These are phyloP conservation scores for Paraglomus occultum DNA, from an alignment of 192 early-diverging fungal genomes.

Conservation along the genomic window DNA sequence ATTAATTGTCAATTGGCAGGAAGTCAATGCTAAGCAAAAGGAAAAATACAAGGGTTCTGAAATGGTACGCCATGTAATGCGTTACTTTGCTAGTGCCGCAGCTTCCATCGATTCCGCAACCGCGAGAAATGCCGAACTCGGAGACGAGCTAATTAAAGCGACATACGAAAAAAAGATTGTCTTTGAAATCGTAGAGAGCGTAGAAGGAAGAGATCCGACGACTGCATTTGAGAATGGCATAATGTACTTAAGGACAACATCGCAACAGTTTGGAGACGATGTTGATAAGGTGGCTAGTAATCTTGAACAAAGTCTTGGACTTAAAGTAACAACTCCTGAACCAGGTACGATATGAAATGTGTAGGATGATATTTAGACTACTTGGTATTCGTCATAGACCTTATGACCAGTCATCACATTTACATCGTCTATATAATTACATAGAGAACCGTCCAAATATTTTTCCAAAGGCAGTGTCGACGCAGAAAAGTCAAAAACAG, in stretches of 20 bases:
- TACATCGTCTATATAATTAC: background rate
- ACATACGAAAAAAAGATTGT: background rate
- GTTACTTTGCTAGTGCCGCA: background rate
- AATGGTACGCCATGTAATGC: background rate
- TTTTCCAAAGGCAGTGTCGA: background rate
- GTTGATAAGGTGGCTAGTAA: background rate
- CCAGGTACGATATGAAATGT: no score
- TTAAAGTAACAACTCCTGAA: background rate
- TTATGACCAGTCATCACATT: background rate
- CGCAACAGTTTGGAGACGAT: background rate
- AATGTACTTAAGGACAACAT: conserved; percentile 6
- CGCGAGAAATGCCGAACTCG: background rate
- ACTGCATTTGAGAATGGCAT: background rate
- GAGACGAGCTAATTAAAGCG: background rate
- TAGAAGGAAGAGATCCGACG: background rate
- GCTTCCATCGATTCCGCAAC: background rate
- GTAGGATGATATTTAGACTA: no score
- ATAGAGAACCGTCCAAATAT: background rate
- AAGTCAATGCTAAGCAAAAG: background rate
- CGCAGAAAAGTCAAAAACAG: background rate
- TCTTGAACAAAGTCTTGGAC: conserved; percentile 1
- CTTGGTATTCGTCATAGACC: background rate
- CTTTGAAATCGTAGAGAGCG: background rate
- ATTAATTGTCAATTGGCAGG: background rate
- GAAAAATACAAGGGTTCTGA: conserved; percentile 4